These are phyloP conservation scores for Suhomyces emberorum DNA, from an alignment of 805 yeast species.

Conservation along the genomic window DNA sequence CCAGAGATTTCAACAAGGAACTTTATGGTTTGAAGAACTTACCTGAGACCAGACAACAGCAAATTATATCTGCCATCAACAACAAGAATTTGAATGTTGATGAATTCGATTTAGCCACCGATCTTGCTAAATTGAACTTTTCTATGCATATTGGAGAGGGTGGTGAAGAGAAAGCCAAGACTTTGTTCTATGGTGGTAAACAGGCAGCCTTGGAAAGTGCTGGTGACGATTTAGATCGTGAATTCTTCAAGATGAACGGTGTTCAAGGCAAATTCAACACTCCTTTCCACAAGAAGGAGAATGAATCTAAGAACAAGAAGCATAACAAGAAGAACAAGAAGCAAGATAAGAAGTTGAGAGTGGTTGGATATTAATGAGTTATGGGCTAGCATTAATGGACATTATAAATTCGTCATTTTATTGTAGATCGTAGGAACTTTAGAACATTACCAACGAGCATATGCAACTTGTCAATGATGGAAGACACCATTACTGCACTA, in stretches of 20 bases:
- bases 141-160: constrained; percentile 62
- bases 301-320: constrained; percentile 28
- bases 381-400: not conserved
- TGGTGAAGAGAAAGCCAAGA: constrained; percentile 29
- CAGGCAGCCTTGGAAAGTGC: constrained; percentile 77
- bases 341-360: constrained; percentile 44
- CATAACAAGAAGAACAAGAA: constrained; percentile 79
- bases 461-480: too few species aligned
- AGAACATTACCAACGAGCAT: too few species aligned
- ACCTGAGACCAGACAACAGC: constrained; percentile 72
- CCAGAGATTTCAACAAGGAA: constrained; percentile 65
- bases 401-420: constrained; percentile 1
- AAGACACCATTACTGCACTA: too few species aligned
- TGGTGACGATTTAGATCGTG: constrained; percentile 80
- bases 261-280: constrained; percentile 60
- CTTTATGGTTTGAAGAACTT: constrained; percentile 62
- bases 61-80: constrained; percentile 61
- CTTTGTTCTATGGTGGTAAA: constrained; percentile 71
- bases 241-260: constrained; percentile 70
- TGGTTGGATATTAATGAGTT: constrained; percentile 8
- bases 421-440: too few species aligned
- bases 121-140: constrained; percentile 70
- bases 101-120: constrained; percentile 62
- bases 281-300: constrained; percentile 66
- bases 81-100: constrained; percentile 49